Conservation (phyloP, 169 alveolate species). For the Theileria sp. region DNA sequence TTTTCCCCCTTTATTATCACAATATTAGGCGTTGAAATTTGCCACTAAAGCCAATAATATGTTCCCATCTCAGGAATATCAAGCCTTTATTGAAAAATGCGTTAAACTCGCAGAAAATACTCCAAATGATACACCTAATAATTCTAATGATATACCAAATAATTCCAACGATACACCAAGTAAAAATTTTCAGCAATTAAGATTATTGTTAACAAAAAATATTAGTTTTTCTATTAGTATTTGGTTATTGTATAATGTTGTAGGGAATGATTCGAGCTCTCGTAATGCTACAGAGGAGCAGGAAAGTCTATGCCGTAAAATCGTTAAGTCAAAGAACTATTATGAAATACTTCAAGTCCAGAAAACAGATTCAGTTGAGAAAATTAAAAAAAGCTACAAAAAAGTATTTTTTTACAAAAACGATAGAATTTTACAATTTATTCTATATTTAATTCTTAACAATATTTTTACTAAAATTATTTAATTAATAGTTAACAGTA, state of each 20-base stretch:
- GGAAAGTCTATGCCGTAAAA: constrained; percentile 60
- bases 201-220: not conserved
- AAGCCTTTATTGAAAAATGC: constrained; percentile 40
- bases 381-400: constrained; percentile 90
- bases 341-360: constrained; percentile 89
- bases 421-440: not conserved
- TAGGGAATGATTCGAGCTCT: constrained; percentile 51
- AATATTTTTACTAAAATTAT: not conserved
- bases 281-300: constrained; percentile 63
- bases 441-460: not conserved
- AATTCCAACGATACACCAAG: not conserved
- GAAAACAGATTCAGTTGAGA: constrained; percentile 83
- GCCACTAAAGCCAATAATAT: constrained; percentile 70
- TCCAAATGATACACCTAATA: not conserved
- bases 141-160: not conserved
- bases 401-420: constrained; percentile 58
- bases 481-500: not conserved
- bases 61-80: constrained; percentile 72
- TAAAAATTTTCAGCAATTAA: not conserved
- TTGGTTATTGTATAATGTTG: constrained; percentile 41
- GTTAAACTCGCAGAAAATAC: not conserved
- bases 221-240: no score
- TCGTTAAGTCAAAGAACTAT: constrained; percentile 83
- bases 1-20: not conserved
- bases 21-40: constrained; percentile 70